Conservation (phyloP, 2,329 filamentous ascomycete genomes). For the Diplodia corticola region DNA sequence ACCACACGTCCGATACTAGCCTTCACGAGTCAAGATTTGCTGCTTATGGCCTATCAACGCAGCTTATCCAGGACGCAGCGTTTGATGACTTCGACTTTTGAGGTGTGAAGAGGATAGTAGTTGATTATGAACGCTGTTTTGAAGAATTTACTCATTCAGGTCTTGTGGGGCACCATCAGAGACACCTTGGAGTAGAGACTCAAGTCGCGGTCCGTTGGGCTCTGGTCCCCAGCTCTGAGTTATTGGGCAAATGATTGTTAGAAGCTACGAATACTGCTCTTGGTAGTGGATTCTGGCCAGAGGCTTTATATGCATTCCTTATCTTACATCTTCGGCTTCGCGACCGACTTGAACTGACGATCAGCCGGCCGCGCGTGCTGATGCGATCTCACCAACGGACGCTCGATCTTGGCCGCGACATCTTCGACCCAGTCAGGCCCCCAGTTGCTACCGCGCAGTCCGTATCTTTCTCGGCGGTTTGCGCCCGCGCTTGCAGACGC, state of each 20-base stretch:
- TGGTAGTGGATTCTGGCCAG: too few species aligned
- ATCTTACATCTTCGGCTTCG: too few species aligned
- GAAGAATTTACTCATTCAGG: not conserved
- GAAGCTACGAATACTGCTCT: too few species aligned
- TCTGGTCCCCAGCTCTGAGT: too few species aligned
- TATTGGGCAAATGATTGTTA: too few species aligned
- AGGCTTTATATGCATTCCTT: too few species aligned
- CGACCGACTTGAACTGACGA: too few species aligned
- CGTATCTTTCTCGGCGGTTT: slow-evolving; percentile 23
- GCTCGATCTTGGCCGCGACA: slow-evolving; percentile 52
- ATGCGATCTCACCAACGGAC: too few species aligned
- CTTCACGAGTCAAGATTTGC: not conserved
- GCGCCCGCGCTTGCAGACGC: slow-evolving; percentile 36
- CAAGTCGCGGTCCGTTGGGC: too few species aligned
- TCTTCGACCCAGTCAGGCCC: slow-evolving; percentile 53
- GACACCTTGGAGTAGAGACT: too few species aligned
- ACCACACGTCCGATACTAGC: not conserved
- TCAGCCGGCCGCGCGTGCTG: too few species aligned
- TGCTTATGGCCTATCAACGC: not conserved
- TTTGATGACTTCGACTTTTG: not conserved
- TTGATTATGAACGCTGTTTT: too few species aligned
- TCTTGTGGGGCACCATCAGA: not conserved
- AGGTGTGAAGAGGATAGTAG: not conserved
- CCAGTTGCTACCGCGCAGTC: slow-evolving; percentile 45
- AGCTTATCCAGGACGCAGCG: not conserved